Conservation (phyloP, 1,139 yeast genomes). For the Schwanniomyces etchellsii region DNA sequence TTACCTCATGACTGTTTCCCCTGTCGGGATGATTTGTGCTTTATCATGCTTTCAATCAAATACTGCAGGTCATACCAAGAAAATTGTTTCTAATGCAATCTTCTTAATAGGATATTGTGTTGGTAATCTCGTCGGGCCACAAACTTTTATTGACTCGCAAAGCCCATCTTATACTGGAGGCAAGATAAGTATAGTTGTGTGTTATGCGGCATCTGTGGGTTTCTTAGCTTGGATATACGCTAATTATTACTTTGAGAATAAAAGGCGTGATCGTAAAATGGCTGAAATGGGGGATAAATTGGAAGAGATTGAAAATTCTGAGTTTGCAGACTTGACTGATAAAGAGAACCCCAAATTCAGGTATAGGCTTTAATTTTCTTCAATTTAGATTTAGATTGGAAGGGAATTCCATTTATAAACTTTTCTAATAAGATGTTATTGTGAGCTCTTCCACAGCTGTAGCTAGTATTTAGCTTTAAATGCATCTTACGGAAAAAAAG, state of each 20-base stretch:
- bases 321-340: slow-evolving; percentile 16
- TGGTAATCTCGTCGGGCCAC: slow-evolving; percentile 71
- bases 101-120: slow-evolving; percentile 58
- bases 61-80: slow-evolving; percentile 68
- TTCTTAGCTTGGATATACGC: slow-evolving; percentile 2
- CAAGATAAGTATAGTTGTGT: slow-evolving; percentile 30
- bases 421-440: too few relatives aligned
- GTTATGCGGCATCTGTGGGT: slow-evolving; percentile 10
- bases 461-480: too few relatives aligned
- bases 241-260: slow-evolving; percentile 5
- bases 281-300: neutral
- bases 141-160: slow-evolving; percentile 48
- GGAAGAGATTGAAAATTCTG: slow-evolving; percentile 8
- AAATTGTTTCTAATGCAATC: slow-evolving; percentile 53
- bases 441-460: too few relatives aligned
- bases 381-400: neutral
- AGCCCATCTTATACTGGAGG: slow-evolving; percentile 52
- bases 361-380: slow-evolving; percentile 5
- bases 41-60: slow-evolving; percentile 49
- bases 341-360: slow-evolving; percentile 12
- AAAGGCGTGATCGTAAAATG: slow-evolving; percentile 4
- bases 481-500: too few relatives aligned
- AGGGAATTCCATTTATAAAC: slow-evolving; percentile 1
- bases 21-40: slow-evolving; percentile 42
- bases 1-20: slow-evolving; percentile 12